Percentiles rank a stretch among this genome's conserved stretches.
Evolutionary conservation across 2,329 filamentous ascomycete species (phyloP).

Genomic region (Capronia coronata): DNA sequence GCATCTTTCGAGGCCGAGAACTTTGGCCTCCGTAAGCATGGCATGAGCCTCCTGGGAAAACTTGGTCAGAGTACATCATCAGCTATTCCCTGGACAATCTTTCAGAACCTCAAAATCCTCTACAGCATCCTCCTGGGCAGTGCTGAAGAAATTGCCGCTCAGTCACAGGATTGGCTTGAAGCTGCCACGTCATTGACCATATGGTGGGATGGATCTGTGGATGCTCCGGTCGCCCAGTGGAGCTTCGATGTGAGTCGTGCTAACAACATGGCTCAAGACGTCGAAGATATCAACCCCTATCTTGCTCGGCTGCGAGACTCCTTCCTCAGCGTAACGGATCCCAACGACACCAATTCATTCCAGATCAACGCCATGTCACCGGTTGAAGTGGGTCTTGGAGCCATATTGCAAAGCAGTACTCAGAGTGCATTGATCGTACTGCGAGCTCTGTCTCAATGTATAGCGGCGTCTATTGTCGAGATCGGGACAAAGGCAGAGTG

Average conservation of each 20-base stretch:
- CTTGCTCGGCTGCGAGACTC: slow-evolving; percentile 64
- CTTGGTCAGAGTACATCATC: slow-evolving; percentile 16
- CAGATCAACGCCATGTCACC: slow-evolving; percentile 68
- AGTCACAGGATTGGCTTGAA: slow-evolving; percentile 86
- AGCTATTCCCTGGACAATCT: slow-evolving; percentile 48
- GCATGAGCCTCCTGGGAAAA: slow-evolving; percentile 12
- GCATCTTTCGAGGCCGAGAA: slow-evolving; percentile 43
- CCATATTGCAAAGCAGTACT: slow-evolving; percentile 73
- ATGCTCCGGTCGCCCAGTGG: slow-evolving; percentile 41
- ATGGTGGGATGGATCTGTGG: slow-evolving; percentile 85
- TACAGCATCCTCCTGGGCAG: slow-evolving; percentile 77
- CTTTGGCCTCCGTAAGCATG: slow-evolving; percentile 37
- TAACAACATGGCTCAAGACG: slow-evolving; percentile 29
- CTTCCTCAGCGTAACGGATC: slow-evolving; percentile 59
- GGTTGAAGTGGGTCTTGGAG: slow-evolving; percentile 75
- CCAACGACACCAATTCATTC: slow-evolving; percentile 57
- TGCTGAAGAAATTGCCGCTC: slow-evolving; percentile 65
- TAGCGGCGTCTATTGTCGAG: slow-evolving; percentile 73
- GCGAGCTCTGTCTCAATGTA: slow-evolving; percentile 69
- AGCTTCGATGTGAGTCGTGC: slow-evolving; percentile 43
- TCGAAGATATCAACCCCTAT: slow-evolving; percentile 56
- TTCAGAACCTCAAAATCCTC: slow-evolving; percentile 72
- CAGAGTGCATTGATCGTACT: slow-evolving; percentile 69
- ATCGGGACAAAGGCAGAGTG: slow-evolving; percentile 77
- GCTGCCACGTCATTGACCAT: slow-evolving; percentile 73